Base-by-base conservation (phyloP, 805 yeast species). In the Zygotorulaspora danielsina region DNA sequence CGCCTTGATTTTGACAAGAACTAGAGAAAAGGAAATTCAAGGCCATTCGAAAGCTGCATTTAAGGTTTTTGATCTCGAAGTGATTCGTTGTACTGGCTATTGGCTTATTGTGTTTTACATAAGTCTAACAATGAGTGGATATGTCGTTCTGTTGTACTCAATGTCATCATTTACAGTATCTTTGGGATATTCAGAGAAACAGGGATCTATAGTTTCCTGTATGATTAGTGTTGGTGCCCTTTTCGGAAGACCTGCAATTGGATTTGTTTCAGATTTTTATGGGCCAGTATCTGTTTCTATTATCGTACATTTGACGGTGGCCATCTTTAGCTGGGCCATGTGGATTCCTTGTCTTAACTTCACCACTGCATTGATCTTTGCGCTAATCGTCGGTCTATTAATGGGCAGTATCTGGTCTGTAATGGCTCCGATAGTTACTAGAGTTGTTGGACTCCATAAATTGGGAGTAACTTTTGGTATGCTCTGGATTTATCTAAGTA, bases 341-440 rank as follows among this genome's bases (percentile, higher is more conserved):
- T 73, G 78, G 78, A 65, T 72, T 22, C 81, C 82, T 2, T 72
- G 78, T 8, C 62, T 75, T 42, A 77, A 75, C 49, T 71, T 59
- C 40, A 79, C 79, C 1, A 74, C 81, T 2, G 73, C 77, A 1
- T 48, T 77, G 5, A 70, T 62, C 0, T 73, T 78, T 52, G 75
- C 76, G 1, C 21, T 78, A 11, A 44, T 78, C 5, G 66, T 63
- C 48, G 86, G 86, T 27, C 61, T 68, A 0, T 36, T 73, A 19
- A 78, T 79, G 80, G 85, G 85, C 2, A 63, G 77, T 8, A 63
- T 78, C 31, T 79, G 77, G 72, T 72, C 78, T 3, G 69, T 75
- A 3, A 47, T 71, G 44, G 72, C 79, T 1, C 69, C 82, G 3
- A 61, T 76, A 16, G 55, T 69, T 1, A 70, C 80, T 1, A 56